Percentiles rank a stretch among this genome's conserved stretches.
These are phyloP conservation scores for Paraconiothyrium brasiliense DNA, from an alignment of 2,329 filamentous ascomycete genomes.

Conservation along the genomic window DNA sequence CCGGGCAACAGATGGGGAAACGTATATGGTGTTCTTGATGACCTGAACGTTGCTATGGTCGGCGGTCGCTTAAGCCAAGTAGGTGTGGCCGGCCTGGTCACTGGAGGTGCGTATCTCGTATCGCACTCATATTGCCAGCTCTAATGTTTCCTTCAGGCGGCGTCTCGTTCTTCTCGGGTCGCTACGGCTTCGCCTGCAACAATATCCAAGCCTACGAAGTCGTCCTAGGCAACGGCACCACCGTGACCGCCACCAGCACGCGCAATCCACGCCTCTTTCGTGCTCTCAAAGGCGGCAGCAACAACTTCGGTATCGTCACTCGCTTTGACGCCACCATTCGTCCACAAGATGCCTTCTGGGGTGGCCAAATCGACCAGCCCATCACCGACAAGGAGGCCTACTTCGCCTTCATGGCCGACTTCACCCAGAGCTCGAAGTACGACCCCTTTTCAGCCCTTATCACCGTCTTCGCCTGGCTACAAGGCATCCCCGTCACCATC, in stretches of 20 bases:
- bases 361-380: slow-evolving; percentile 44
- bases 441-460: slow-evolving; percentile 35
- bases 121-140: neutral
- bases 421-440: slow-evolving; percentile 28
- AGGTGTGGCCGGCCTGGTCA: slow-evolving; percentile 34
- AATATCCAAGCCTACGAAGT: slow-evolving; percentile 43
- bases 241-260: slow-evolving; percentile 37
- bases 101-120: slow-evolving; percentile 31
- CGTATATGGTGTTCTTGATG: slow-evolving; percentile 34
- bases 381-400: slow-evolving; percentile 29
- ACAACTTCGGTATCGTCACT: slow-evolving; percentile 47
- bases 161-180: slow-evolving; percentile 39
- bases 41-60: slow-evolving; percentile 28
- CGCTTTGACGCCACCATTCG: slow-evolving; percentile 26
- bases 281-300: slow-evolving; percentile 42
- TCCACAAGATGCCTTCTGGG: slow-evolving; percentile 39
- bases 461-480: slow-evolving; percentile 28
- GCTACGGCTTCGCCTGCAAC: slow-evolving; percentile 41
- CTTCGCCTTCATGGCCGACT: slow-evolving; percentile 29
- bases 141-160: slow-evolving; percentile 31
- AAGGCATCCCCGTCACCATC: slow-evolving; percentile 23
- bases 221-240: slow-evolving; percentile 43
- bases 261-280: slow-evolving; percentile 36
- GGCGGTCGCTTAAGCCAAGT: slow-evolving; percentile 35
- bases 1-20: slow-evolving; percentile 38